Evolutionary conservation across 2,329 filamentous ascomycete genomes (phyloP).

Genomic region (Tolypocladium inflatum): DNA sequence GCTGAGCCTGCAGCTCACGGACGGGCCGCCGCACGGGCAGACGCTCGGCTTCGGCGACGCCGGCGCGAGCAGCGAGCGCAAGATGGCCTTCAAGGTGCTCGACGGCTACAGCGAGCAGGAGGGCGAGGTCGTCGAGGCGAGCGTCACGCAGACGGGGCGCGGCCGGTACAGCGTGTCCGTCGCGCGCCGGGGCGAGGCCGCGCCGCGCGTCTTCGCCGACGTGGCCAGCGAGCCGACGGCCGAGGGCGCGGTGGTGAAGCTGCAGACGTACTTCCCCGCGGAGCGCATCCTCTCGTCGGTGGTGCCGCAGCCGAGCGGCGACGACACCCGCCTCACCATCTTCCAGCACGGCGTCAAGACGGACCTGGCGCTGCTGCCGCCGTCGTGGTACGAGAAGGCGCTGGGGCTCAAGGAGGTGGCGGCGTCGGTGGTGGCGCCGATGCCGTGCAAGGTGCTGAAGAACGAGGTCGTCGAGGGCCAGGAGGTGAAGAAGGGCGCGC

Average conservation of each 20-base stretch:
- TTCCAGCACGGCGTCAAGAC: slow-evolving; percentile 63
- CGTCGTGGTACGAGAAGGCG: slow-evolving; percentile 80
- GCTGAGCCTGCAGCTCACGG: slow-evolving; percentile 39
- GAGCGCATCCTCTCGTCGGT: slow-evolving; percentile 74
- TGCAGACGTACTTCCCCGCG: slow-evolving; percentile 61
- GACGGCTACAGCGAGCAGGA: slow-evolving; percentile 57
- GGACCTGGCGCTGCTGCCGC: slow-evolving; percentile 47
- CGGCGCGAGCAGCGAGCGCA: slow-evolving; percentile 31
- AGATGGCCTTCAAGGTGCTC: slow-evolving; percentile 41
- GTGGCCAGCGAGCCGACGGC: slow-evolving; percentile 30
- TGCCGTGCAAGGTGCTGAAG: slow-evolving; percentile 93
- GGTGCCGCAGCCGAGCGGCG: slow-evolving; percentile 43
- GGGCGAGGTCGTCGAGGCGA: slow-evolving; percentile 49
- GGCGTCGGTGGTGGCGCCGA: slow-evolving; percentile 82
- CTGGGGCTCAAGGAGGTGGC: slow-evolving; percentile 71
- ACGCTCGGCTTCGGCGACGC: slow-evolving; percentile 45
- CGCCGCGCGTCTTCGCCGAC: slow-evolving; percentile 31
- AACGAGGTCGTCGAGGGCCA: slow-evolving; percentile 83
- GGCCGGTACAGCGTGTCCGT: slow-evolving; percentile 38
- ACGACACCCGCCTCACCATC: slow-evolving; percentile 58
- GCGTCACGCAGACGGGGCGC: slow-evolving; percentile 36
- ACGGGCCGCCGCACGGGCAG: slow-evolving; percentile 33
- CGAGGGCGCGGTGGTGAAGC: slow-evolving; percentile 17
- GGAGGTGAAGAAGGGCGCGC: slow-evolving; percentile 72
- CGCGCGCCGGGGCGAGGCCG: slow-evolving; percentile 28